Percentiles rank a stretch among this genome's conserved stretches.
These are phyloP conservation scores for Neurospora pannonica DNA, from an alignment of 495 filamentous ascomycete species.

Conservation along the genomic window DNA sequence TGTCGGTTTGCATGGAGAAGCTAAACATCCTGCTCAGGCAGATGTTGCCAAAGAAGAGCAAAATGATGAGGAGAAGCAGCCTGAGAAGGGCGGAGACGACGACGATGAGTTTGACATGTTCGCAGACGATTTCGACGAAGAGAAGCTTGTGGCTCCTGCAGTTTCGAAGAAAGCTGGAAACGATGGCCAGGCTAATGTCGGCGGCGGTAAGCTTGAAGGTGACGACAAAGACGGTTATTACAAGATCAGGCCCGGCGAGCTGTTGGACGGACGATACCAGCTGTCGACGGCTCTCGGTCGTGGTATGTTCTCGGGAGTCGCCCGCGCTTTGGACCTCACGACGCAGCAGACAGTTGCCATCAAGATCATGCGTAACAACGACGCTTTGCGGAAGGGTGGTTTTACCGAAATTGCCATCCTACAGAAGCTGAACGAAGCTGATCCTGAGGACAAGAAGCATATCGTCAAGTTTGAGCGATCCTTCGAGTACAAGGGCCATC, in stretches of 20 bases:
- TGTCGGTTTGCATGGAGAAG: constrained; percentile 36
- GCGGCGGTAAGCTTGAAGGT: constrained; percentile 80
- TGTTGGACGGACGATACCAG: constrained; percentile 81
- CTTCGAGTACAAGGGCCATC: constrained; percentile 90
- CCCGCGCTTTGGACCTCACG: constrained; percentile 72
- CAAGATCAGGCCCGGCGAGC: constrained; percentile 78
- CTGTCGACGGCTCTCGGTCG: constrained; percentile 80
- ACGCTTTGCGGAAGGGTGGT: constrained; percentile 88
- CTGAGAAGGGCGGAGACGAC: constrained; percentile 38
- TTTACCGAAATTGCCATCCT: constrained; percentile 90
- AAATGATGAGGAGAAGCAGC: constrained; percentile 21
- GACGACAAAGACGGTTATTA: constrained; percentile 94
- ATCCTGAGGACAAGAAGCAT: constrained; percentile 88
- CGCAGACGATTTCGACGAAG: constrained; percentile 77
- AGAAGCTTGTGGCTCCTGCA: constrained; percentile 66
- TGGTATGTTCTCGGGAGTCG: constrained; percentile 95
- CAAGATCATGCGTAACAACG: constrained; percentile 91
- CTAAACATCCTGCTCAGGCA: constrained; percentile 12
- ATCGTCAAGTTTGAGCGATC: constrained; percentile 74
- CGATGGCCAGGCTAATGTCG: constrained; percentile 32
- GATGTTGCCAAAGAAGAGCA: constrained; percentile 12
- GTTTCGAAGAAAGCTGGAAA: constrained; percentile 31
- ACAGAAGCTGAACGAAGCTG: constrained; percentile 68
- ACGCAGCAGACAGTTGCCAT: constrained; percentile 69
- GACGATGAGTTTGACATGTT: constrained; percentile 90